Evolutionary conservation across 768 basidiomycete species (phyloP).

Genomic region (Leccinum subgranulosum): DNA sequence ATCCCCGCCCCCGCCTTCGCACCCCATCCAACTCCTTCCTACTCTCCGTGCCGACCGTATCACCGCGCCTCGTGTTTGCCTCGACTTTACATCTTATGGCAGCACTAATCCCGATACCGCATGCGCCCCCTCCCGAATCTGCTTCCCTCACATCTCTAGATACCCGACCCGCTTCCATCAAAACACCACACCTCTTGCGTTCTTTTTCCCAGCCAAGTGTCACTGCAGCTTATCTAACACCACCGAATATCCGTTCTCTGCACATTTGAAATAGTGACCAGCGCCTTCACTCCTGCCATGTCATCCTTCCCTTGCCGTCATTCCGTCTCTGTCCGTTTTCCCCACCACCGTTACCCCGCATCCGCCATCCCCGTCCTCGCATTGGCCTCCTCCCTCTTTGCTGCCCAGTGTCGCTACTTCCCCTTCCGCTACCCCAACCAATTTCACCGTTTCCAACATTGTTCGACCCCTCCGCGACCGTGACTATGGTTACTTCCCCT

Average conservation of each 20-base stretch:
- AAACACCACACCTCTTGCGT: slow-evolving; percentile 5
- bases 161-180: slow-evolving; percentile 9
- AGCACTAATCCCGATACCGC: slow-evolving; percentile 7
- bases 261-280: neutral
- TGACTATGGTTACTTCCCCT: neutral
- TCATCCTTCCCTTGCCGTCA: slow-evolving; percentile 1
- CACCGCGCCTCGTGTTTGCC: neutral
- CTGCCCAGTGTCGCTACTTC: no score
- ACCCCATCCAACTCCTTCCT: neutral
- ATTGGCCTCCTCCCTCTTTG: neutral
- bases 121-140: neutral
- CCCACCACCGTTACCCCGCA: neutral
- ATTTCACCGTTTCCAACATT: neutral
- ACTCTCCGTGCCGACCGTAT: neutral
- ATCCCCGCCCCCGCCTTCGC: neutral
- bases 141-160: slow-evolving; percentile 2
- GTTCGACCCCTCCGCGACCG: neutral
- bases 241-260: neutral
- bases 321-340: neutral
- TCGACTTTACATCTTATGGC: slow-evolving; percentile 1
- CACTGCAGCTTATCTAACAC: neutral
- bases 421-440: neutral
- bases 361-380: neutral
- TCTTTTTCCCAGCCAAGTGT: slow-evolving; percentile 8
- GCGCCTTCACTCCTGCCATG: neutral